Conservation (phyloP, 345 rosid genomes). For the Kernera saxatilis region DNA sequence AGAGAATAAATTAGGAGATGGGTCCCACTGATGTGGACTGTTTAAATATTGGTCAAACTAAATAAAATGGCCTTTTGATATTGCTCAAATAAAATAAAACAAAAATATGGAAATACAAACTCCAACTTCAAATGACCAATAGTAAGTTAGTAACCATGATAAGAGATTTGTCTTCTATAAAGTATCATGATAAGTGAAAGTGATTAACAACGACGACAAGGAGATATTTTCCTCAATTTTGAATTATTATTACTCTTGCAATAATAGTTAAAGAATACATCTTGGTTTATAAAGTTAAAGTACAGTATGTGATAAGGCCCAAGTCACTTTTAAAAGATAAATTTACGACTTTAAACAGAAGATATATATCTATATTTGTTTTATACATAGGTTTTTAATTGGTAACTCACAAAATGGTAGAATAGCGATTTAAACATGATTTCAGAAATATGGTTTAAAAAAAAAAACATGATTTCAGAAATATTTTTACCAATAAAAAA, state of each 20-base stretch:
- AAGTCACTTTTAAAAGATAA: neutral
- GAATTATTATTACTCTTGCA: neutral
- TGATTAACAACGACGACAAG: neutral
- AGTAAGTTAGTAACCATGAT: neutral
- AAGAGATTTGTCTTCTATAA: neutral
- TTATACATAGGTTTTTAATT: too few relatives aligned
- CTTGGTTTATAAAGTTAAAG: neutral
- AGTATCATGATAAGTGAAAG: neutral
- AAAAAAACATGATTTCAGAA: too few relatives aligned
- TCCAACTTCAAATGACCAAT: neutral
- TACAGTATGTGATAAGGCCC: neutral
- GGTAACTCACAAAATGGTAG: too few relatives aligned
- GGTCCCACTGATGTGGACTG: neutral
- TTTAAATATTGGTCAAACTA: neutral
- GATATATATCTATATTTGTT: too few relatives aligned
- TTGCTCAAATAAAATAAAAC: too few relatives aligned
- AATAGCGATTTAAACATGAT: too few relatives aligned
- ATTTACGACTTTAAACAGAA: neutral
- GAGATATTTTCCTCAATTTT: neutral
- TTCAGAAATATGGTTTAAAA: too few relatives aligned
- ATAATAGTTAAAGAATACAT: neutral
- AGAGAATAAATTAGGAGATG: neutral
- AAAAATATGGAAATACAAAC: neutral
- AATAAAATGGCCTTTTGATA: too few relatives aligned
- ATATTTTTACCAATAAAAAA: too few relatives aligned